Percentiles rank a stretch among this genome's conserved stretches.
phyloP scores from a whole-genome alignment of 306 rosid genomes.

The Cicer judaicum region DNA sequence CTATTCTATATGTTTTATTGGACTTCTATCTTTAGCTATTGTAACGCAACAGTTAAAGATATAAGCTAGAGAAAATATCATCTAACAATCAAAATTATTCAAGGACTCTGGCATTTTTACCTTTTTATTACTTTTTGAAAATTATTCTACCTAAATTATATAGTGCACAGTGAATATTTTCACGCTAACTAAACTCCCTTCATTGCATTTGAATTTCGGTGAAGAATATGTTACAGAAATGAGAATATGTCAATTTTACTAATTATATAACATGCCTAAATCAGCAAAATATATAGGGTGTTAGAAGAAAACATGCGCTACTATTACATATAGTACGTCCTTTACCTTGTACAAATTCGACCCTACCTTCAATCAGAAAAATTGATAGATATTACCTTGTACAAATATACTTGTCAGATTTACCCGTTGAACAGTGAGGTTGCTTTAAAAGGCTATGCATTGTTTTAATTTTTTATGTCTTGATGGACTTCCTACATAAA shows the following conservation, averaged over 20 bases:
- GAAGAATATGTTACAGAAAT: background rate
- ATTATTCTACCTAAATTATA: background rate
- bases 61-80: too few species aligned
- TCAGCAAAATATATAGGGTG: constrained; percentile 25
- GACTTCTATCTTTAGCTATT: too few species aligned
- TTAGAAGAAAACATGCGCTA: background rate
- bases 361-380: background rate
- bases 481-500: constrained; percentile 28
- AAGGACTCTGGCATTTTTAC: too few species aligned
- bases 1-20: too few species aligned
- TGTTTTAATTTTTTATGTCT: constrained; percentile 27
- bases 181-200: background rate
- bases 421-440: constrained; percentile 7
- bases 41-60: too few species aligned
- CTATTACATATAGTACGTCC: background rate
- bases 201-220: background rate
- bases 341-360: background rate
- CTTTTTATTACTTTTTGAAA: too few species aligned
- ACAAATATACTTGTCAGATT: constrained; percentile 42
- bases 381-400: constrained; percentile 27
- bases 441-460: constrained; percentile 42
- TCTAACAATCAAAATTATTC: too few species aligned
- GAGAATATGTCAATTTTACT: background rate
- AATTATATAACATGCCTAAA: constrained; percentile 13
- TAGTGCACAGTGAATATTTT: background rate